phyloP scores from a whole-genome alignment of 2,329 filamentous ascomycete species.

The Ceratocystis alfenasii region DNA sequence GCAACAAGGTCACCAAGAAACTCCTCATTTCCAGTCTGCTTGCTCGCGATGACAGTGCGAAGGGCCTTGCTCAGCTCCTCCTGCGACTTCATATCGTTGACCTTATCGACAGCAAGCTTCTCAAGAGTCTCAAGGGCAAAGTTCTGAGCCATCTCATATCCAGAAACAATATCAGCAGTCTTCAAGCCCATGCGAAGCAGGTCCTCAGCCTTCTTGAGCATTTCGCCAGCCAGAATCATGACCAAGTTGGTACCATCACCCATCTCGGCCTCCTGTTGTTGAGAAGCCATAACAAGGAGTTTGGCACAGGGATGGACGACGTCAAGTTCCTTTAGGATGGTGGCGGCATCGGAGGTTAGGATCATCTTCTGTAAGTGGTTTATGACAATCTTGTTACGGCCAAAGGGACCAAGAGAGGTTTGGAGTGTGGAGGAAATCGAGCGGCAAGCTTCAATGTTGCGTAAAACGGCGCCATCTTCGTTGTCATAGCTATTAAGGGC shows the following conservation, averaged over 20 bases:
- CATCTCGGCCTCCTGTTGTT: constrained; percentile 99
- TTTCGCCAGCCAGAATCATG: constrained; percentile 86
- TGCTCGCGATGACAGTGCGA: constrained; percentile 87
- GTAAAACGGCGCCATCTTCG: constrained; percentile 95
- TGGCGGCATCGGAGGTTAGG: constrained; percentile 92
- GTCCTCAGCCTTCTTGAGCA: constrained; percentile 94
- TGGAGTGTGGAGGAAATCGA: constrained; percentile 93
- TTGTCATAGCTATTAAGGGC: constrained; percentile 67
- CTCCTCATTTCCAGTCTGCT: constrained; percentile 90
- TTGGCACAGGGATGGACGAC: constrained; percentile 97
- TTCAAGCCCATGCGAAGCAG: constrained; percentile 92
- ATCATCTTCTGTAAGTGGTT: constrained; percentile 99
- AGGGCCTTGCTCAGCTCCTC: constrained; percentile 88
- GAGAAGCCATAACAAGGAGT: constrained; percentile 93
- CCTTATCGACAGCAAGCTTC: constrained; percentile 80
- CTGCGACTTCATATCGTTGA: constrained; percentile 69
- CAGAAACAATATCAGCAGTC: constrained; percentile 91
- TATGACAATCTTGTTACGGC: constrained; percentile 99
- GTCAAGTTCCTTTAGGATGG: constrained; percentile 92
- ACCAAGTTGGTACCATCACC: constrained; percentile 97
- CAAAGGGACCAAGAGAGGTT: constrained; percentile 92
- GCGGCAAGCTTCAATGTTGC: constrained; percentile 96
- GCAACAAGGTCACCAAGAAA: constrained; percentile 77
- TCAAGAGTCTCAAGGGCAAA: constrained; percentile 78
- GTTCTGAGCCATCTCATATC: constrained; percentile 88